Evolutionary conservation across 192 early-diverging fungal genomes (phyloP), one percentile per base, ranked within the genome.

Genomic region (Umbelopsis vinacea): DNA sequence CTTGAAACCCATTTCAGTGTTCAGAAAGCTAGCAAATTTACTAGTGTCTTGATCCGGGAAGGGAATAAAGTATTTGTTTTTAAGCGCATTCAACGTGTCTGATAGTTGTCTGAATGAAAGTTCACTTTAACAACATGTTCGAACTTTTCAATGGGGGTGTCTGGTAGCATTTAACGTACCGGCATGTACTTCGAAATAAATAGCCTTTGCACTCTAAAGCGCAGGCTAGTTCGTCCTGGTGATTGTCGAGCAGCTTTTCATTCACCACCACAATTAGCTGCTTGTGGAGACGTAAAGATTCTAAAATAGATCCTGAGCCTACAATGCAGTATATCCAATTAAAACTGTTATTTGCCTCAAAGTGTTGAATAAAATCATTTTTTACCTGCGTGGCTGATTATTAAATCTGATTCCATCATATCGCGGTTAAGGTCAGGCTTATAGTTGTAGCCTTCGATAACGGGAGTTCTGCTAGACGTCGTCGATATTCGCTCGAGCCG

Each of bases 261-360:
- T 98, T 98, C 0, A 90, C 89, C 11, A 97, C 93, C 5, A 85
- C 87, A 8, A 94, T 88, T 1, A 93, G 67, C 17, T 82, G 69
- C 45, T 88, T 89, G 46, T 74, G 66, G 46, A 87, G 69, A 33
- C 89, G 83, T 38, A 92, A 78, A 2, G 88, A 86, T 68, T 98
- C 95, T 46, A 98, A 84, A 23, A 98, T 93, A 2, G 92, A 92
- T 17, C 96, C 96, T 5, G 96, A 85, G 6, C 96, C 86, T 89
- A n/a, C n/a, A 72, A 26, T 29, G 8, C 24, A 21, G 29, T 63
- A 6, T 6, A 63, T 35, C 17, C 17, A 4, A 11, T 43, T 43
- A 29, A 7, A 43, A 43, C 40, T 43, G 8, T 43, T 6, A 12
- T 12, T 7, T 11, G 8, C 6, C 11, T 43, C 11, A 43, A 43